Evolutionary conservation across 257 asterid genomes (phyloP), one percentile per base, ranked within the genome.

Genomic region (Gentiana macrophylla): DNA sequence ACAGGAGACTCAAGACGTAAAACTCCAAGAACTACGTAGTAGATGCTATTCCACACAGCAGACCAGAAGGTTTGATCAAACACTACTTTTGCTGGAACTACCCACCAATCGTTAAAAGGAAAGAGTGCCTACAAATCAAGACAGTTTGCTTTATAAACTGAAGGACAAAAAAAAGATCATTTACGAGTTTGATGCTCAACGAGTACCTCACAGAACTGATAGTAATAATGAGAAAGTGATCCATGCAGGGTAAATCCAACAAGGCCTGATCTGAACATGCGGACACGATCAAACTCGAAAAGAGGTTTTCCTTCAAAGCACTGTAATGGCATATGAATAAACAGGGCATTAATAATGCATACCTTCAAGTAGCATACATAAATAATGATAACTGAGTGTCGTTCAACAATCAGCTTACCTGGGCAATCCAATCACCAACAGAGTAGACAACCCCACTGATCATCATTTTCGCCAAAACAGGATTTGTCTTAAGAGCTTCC

Each of bases 61-160:
- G 96, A 60, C 96, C 96, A 84, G 34, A 71, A 67, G 37, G 96
- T 84, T 70, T 84, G 96, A 72, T 88, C 96, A 56, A 84, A 80
- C 7, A 67, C 72, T 43, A 88, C 96, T 73, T 88, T 88, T 5
- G 63, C 86, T n/a, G 96, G 95, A 73, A 88, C 94, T 62, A 88
- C 95, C 94, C 96, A 88, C 96, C 96, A 88, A 65, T 77, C 94
- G 5, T 88, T 65, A 52, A 70, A 80, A 55, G 96, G 96, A 66
- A 88, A 82, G 52, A 88, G 77, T 61, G 86, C 90, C 96, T 87
- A 78, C 45, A 51, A 65, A 32, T n/a, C 33, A 48, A 0, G 2
- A 35, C 7, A 55, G 32, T 38, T 12, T 49, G 47, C 33, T 33
- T 41, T 24, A 32, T 34, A 13, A 45, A 47, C 47, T 52, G 53